Evolutionary conservation across 2,329 filamentous ascomycete species (phyloP).

Genomic region (Aspergillus ustus): DNA sequence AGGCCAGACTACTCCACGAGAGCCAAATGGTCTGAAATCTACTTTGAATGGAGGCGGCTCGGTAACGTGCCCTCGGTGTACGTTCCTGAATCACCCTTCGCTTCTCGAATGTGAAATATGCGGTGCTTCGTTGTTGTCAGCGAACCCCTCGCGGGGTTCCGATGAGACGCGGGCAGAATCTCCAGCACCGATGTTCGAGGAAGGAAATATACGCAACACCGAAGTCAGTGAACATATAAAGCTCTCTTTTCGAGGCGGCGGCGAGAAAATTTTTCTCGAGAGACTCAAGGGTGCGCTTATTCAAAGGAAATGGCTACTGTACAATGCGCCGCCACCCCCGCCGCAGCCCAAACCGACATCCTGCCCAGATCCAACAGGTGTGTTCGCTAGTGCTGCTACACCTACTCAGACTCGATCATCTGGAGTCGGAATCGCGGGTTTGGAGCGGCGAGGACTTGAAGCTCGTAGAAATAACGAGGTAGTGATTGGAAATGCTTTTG

Average conservation of each 20-base stretch:
- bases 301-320: conserved; percentile 93
- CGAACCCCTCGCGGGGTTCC: conserved; percentile 49
- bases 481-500: conserved; percentile 91
- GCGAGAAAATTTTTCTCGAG: conserved; percentile 88
- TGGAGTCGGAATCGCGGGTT: conserved; percentile 84
- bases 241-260: conserved; percentile 86
- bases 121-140: conserved; percentile 71
- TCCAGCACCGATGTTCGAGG: conserved; percentile 70
- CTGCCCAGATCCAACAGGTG: conserved; percentile 35
- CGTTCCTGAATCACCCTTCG: conserved; percentile 90
- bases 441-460: conserved; percentile 83
- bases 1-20: neutral
- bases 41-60: conserved; percentile 20
- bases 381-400: conserved; percentile 26
- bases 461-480: conserved; percentile 90
- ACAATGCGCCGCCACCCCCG: conserved; percentile 86
- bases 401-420: conserved; percentile 50
- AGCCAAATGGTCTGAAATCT: conserved; percentile 13
- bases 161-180: conserved; percentile 66
- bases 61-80: conserved; percentile 78
- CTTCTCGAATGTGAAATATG: conserved; percentile 89
- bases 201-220: conserved; percentile 51
- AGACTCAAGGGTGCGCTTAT: conserved; percentile 84
- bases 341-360: conserved; percentile 44
- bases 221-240: conserved; percentile 79